Percentiles rank a stretch among this genome's conserved stretches.
Conservation (phyloP, 345 rosid genomes). For the Camelina laxa region DNA sequence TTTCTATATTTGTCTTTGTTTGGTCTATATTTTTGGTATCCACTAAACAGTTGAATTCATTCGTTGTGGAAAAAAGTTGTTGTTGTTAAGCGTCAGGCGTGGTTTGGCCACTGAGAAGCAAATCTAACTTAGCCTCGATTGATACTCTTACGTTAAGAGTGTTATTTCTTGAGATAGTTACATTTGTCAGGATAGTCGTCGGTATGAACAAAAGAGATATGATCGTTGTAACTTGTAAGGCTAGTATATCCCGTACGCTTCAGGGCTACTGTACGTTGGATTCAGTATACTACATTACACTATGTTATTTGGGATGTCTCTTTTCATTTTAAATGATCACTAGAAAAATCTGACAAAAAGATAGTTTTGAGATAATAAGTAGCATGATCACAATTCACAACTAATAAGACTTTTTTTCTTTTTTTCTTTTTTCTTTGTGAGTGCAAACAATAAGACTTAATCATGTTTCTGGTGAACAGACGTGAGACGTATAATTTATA, state of each 20-base stretch:
- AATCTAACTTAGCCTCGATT: too few species aligned
- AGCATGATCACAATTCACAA: background rate
- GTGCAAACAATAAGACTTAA: background rate
- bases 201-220: too few species aligned
- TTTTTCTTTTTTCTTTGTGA: too few species aligned
- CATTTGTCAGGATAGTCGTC: too few species aligned
- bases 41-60: background rate
- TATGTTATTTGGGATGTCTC: background rate
- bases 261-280: background rate
- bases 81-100: background rate
- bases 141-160: too few species aligned
- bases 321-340: background rate
- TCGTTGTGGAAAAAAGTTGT: background rate
- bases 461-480: constrained; percentile 26
- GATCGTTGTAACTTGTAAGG: too few species aligned
- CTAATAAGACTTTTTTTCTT: too few species aligned
- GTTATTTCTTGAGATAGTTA: too few species aligned
- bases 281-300: background rate
- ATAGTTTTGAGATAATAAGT: background rate
- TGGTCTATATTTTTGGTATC: too few species aligned
- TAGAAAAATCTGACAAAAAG: background rate
- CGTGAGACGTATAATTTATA: background rate
- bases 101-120: too few species aligned
- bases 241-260: too few species aligned
- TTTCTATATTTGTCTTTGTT: background rate